A percentile compares a stretch with the other conserved stretches of the same genome.
Evolutionary conservation across 768 basidiomycete species (phyloP).

Genomic region (Coprinopsis marcescibilis): DNA sequence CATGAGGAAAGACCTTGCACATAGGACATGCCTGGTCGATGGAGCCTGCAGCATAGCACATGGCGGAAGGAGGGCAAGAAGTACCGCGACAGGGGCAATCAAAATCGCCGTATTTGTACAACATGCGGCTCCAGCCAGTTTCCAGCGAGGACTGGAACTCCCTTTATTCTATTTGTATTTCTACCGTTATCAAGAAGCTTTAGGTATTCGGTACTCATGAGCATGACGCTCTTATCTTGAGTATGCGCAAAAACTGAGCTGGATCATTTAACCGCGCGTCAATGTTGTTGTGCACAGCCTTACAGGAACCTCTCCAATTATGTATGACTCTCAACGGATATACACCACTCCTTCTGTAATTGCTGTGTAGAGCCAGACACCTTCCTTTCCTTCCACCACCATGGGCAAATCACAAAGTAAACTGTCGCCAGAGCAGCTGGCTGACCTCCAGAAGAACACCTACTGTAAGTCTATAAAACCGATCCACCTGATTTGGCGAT

Average conservation of each 20-base stretch:
- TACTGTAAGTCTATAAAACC: slow-evolving; percentile 77
- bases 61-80: slow-evolving; percentile 26
- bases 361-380: too few species aligned
- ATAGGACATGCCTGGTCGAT: slow-evolving; percentile 74
- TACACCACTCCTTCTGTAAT: slow-evolving; percentile 12
- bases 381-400: slow-evolving; percentile 24
- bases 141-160: too few species aligned
- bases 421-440: slow-evolving; percentile 87
- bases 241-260: too few species aligned
- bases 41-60: slow-evolving; percentile 73
- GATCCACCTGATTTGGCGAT: background rate
- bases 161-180: too few species aligned
- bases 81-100: slow-evolving; percentile 4
- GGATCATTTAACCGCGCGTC: slow-evolving; percentile 5
- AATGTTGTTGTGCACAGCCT: slow-evolving; percentile 12
- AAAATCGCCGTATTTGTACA: slow-evolving; percentile 7
- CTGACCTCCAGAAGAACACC: slow-evolving; percentile 95
- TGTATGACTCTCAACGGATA: slow-evolving; percentile 12
- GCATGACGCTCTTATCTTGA: too few species aligned
- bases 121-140: too few species aligned
- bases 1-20: slow-evolving; percentile 76
- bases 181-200: too few species aligned
- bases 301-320: slow-evolving; percentile 10
- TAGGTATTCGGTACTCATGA: too few species aligned
- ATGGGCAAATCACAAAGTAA: slow-evolving; percentile 99